These are phyloP conservation scores for Suhomyces choctaworum DNA, from an alignment of 1,139 yeast genomes.

Conservation along the genomic window DNA sequence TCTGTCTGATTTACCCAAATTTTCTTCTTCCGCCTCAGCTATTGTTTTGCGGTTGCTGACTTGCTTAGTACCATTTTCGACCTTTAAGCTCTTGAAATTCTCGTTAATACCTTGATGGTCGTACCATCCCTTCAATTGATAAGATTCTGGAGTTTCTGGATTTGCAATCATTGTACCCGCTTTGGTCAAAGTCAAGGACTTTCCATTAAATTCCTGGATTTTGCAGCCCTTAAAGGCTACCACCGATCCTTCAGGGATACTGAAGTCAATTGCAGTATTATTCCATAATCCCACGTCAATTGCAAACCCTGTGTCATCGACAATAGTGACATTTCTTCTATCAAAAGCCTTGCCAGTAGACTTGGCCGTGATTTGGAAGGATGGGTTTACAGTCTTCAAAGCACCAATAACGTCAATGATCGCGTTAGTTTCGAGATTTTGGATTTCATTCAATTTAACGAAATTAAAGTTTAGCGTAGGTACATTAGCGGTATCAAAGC, in stretches of 20 bases:
- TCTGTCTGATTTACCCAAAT: constrained; percentile 67
- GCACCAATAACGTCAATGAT: constrained; percentile 87
- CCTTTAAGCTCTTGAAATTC: constrained; percentile 61
- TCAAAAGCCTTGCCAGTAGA: constrained; percentile 88
- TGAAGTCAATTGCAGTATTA: constrained; percentile 76
- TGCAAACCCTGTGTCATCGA: constrained; percentile 79
- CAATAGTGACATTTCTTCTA: constrained; percentile 84
- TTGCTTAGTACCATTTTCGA: constrained; percentile 34
- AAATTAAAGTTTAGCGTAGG: constrained; percentile 82
- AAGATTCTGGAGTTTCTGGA: constrained; percentile 90
- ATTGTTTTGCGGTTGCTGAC: constrained; percentile 62
- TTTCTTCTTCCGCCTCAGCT: constrained; percentile 63
- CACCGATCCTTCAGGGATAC: constrained; percentile 76
- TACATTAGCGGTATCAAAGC: constrained; percentile 62
- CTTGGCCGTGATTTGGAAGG: constrained; percentile 84
- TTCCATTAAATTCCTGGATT: constrained; percentile 86
- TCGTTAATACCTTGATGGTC: constrained; percentile 72
- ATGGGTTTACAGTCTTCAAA: constrained; percentile 71
- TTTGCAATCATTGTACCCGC: constrained; percentile 73
- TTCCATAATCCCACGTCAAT: constrained; percentile 90
- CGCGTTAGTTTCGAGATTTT: constrained; percentile 67
- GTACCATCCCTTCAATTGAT: constrained; percentile 90
- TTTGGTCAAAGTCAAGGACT: constrained; percentile 77
- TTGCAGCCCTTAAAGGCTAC: constrained; percentile 89
- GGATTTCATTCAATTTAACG: constrained; percentile 65